phyloP scores from a whole-genome alignment of 345 rosid genomes.

The Citrus unshiu region DNA sequence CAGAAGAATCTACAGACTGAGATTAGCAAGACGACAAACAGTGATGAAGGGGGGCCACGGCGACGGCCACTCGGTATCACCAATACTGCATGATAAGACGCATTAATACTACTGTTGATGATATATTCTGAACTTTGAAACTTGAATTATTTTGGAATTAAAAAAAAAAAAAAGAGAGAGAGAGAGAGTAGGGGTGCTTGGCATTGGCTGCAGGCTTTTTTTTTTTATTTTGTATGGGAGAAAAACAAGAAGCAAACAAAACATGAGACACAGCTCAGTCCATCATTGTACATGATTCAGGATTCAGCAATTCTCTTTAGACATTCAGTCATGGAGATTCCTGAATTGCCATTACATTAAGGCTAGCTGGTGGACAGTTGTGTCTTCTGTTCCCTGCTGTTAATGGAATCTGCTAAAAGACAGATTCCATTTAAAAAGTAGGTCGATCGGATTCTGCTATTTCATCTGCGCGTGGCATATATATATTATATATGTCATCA shows the following conservation, averaged over 20 bases:
- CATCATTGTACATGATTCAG: neutral
- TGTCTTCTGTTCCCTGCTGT: neutral
- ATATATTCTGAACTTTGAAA: neutral
- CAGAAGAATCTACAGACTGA: constrained; percentile 15
- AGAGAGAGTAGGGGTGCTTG: neutral
- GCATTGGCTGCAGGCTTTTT: neutral
- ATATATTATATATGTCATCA: neutral
- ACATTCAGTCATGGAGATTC: constrained; percentile 9
- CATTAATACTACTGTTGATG: neutral
- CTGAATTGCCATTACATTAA: neutral
- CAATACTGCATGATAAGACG: neutral
- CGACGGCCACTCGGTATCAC: neutral
- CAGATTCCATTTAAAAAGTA: neutral
- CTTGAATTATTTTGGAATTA: neutral
- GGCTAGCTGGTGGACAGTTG: neutral
- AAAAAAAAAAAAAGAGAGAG: too few species aligned
- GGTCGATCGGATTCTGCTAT: neutral
- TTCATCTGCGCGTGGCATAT: too few species aligned
- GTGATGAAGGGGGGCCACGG: neutral
- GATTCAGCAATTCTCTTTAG: neutral
- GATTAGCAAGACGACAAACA: neutral
- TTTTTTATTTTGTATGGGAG: neutral
- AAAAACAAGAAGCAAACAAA: neutral
- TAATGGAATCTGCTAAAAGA: constrained; percentile 1
- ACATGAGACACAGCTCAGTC: constrained; percentile 2